phyloP scores from a whole-genome alignment of 140 eudicot species.

The Anethum foeniculum region DNA sequence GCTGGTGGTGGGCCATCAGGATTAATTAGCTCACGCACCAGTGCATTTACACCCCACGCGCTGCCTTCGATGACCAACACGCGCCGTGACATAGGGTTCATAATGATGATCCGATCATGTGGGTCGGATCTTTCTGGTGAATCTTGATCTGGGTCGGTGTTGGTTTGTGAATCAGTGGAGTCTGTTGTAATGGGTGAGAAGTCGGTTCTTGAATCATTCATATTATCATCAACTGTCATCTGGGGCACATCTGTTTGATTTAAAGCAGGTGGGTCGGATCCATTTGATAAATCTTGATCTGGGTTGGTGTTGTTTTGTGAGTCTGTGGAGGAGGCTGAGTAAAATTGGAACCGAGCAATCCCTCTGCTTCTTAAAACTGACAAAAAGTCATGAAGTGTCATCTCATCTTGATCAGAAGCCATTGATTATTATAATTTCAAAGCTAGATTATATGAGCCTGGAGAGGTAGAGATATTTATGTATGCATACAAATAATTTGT shows the following conservation, averaged over 20 bases:
- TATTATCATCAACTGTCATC: not conserved
- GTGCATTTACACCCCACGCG: slow-evolving; percentile 22
- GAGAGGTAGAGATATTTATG: not conserved
- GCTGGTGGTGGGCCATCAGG: slow-evolving; percentile 69
- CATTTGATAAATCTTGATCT: slow-evolving; percentile 16
- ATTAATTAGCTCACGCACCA: slow-evolving; percentile 19
- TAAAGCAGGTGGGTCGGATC: slow-evolving; percentile 12
- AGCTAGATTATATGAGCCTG: not conserved
- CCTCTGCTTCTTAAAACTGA: slow-evolving; percentile 39
- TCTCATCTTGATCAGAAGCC: slow-evolving; percentile 25
- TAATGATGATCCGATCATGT: slow-evolving; percentile 46
- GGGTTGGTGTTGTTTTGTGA: slow-evolving; percentile 8
- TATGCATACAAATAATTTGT: not conserved
- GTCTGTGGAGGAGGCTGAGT: not conserved
- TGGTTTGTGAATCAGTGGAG: slow-evolving; percentile 6
- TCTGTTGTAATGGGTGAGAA: slow-evolving; percentile 22
- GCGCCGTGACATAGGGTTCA: slow-evolving; percentile 47
- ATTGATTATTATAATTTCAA: not conserved
- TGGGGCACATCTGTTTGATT: slow-evolving; percentile 14
- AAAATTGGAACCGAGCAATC: slow-evolving; percentile 12
- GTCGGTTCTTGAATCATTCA: slow-evolving; percentile 31
- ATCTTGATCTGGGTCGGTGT: slow-evolving; percentile 23
- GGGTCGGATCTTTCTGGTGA: slow-evolving; percentile 10
- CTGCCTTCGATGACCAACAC: slow-evolving; percentile 49
- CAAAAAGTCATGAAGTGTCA: not conserved